Conservation (phyloP, 169 alveolate species). For the Perkinsus marinus region DNA sequence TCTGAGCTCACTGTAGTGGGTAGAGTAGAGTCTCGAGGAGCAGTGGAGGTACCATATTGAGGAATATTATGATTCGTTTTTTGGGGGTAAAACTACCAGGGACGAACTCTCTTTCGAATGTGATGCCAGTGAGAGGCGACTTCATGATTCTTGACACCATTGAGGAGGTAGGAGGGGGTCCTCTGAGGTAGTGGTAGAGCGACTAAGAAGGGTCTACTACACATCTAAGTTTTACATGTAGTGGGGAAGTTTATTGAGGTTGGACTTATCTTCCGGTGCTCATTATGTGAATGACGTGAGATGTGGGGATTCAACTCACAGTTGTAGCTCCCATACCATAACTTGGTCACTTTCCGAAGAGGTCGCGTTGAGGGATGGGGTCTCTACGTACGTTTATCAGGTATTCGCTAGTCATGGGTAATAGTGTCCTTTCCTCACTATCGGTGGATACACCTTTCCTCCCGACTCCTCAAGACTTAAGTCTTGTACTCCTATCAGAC, state of each 20-base stretch:
- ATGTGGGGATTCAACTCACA: not conserved
- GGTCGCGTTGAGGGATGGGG: not conserved
- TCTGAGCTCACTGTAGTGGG: no score
- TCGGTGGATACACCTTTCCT: not conserved
- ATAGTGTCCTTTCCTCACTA: not conserved
- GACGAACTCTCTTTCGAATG: not conserved
- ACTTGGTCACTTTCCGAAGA: not conserved
- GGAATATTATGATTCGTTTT: no score
- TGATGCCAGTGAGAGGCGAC: not conserved
- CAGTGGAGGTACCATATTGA: no score
- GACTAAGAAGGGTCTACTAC: not conserved
- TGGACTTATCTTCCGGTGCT: not conserved
- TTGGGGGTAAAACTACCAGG: not conserved
- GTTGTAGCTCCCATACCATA: not conserved
- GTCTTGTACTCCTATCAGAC: not conserved
- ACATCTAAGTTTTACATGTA: not conserved
- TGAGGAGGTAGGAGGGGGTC: not conserved
- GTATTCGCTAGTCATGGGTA: not conserved
- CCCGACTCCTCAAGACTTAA: not conserved
- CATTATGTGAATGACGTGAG: not conserved
- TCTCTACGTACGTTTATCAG: not conserved
- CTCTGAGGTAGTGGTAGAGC: not conserved
- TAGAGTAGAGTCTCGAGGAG: no score
- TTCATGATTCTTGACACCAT: not conserved
- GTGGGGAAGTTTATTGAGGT: not conserved